phyloP scores from a whole-genome alignment of 352 stramenopile species.

The Globisporangium megalacanthum region DNA sequence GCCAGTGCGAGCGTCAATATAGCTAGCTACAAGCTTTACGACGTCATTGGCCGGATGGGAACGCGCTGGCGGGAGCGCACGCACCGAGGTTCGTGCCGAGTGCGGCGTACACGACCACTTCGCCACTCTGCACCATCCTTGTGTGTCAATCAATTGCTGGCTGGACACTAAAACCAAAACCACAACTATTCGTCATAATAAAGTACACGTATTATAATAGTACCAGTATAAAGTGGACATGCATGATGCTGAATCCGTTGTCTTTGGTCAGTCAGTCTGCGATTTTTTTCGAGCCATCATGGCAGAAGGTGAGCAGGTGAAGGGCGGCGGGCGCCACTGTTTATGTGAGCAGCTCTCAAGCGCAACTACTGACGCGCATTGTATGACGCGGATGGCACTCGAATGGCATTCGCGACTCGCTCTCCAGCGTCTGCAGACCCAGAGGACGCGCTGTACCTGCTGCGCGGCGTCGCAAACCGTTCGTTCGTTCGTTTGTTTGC shows the following conservation, averaged over 20 bases:
- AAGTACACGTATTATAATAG: too few relatives aligned
- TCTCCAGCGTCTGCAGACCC: constrained; percentile 24
- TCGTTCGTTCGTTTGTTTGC: constrained; percentile 7
- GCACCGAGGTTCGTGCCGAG: constrained; percentile 75
- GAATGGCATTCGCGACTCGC: neutral
- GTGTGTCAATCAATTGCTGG: constrained; percentile 1
- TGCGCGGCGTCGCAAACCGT: constrained; percentile 56
- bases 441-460: constrained; percentile 45
- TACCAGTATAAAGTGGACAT: too few relatives aligned
- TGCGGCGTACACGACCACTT: constrained; percentile 41
- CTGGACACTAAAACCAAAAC: neutral
- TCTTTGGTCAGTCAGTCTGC: neutral
- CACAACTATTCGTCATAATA: too few relatives aligned
- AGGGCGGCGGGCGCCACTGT: too few relatives aligned
- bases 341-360: too few relatives aligned
- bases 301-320: neutral
- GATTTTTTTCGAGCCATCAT: neutral
- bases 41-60: neutral
- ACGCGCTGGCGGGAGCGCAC: neutral
- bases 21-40: too few relatives aligned
- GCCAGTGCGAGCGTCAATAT: neutral
- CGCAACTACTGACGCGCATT: neutral
- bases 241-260: too few relatives aligned
- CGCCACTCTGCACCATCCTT: constrained; percentile 4
- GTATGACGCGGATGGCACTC: neutral